Conservation (phyloP, 345 rosid species). For the Jatropha curcas region DNA sequence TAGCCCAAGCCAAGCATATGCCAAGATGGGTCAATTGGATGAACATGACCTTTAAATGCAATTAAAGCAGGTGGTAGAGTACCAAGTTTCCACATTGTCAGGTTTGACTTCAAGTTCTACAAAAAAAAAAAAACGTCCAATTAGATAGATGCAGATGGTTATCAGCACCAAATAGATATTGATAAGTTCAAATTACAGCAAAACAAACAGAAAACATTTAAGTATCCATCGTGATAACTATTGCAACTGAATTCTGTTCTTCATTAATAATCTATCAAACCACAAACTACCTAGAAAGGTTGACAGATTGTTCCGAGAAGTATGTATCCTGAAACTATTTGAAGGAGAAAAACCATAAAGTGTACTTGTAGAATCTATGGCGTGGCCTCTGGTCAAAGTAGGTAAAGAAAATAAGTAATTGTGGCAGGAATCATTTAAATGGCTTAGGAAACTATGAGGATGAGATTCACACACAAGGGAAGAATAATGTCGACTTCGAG, state of each 20-base stretch:
- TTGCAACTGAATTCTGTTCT: neutral
- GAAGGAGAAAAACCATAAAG: neutral
- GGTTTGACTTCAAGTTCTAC: slow-evolving; percentile 88
- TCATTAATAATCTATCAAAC: neutral
- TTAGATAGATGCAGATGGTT: neutral
- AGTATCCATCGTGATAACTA: neutral
- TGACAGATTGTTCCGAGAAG: neutral
- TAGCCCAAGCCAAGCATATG: slow-evolving; percentile 98
- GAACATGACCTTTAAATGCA: slow-evolving; percentile 88
- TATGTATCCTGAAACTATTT: neutral
- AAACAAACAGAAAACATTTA: neutral
- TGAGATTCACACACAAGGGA: neutral
- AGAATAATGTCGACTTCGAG: neutral
- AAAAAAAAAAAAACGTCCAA: slow-evolving; percentile 20
- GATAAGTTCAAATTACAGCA: neutral
- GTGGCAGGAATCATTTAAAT: neutral
- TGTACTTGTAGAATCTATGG: neutral
- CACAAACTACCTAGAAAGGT: neutral
- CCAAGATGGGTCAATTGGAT: slow-evolving; percentile 84
- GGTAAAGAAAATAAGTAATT: neutral
- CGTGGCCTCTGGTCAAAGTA: neutral
- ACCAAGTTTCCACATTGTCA: slow-evolving; percentile 97
- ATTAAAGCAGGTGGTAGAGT: slow-evolving; percentile 97
- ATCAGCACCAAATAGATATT: neutral
- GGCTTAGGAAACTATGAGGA: neutral